Percentiles rank a stretch among this genome's conserved stretches.
These are phyloP conservation scores for Vaccinium myrtillus DNA, from an alignment of 148 eudicot genomes.

Conservation along the genomic window DNA sequence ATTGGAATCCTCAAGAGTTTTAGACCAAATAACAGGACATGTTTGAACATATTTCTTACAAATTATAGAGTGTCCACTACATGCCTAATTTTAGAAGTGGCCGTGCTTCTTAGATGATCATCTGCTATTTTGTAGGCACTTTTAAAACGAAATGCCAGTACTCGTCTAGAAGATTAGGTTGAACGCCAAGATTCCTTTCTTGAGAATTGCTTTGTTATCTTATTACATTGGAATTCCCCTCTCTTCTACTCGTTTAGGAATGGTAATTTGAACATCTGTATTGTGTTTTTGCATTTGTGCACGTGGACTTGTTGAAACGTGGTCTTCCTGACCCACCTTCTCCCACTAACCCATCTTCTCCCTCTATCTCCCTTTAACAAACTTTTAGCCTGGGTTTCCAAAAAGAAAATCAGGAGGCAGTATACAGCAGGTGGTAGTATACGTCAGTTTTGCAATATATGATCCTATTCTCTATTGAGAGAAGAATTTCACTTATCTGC, in stretches of 20 bases:
- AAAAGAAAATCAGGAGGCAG: conserved; percentile 38
- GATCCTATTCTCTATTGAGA: background rate
- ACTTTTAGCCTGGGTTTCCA: conserved; percentile 54
- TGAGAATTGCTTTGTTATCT: background rate
- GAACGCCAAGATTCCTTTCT: conserved; percentile 1
- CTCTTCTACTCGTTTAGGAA: background rate
- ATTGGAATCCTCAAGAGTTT: no score
- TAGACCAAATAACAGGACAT: no score
- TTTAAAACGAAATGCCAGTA: background rate
- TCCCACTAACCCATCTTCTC: conserved; percentile 23
- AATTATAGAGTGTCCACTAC: no score
- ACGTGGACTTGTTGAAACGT: conserved; percentile 93
- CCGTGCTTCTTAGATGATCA: no score
- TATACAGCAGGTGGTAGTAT: no score
- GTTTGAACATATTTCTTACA: no score
- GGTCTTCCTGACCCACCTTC: conserved; percentile 89
- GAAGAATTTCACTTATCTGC: background rate
- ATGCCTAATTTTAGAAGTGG: no score
- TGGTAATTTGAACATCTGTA: background rate
- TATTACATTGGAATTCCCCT: background rate
- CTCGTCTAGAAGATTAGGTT: background rate
- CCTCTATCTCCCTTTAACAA: conserved; percentile 35
- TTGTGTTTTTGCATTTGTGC: conserved; percentile 25
- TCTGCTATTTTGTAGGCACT: background rate
- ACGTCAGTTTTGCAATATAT: background rate